Percentiles rank a stretch among this genome's conserved stretches.
Conservation (phyloP, 1,284 basidiomycete species). For the Bjerkandera adusta region DNA sequence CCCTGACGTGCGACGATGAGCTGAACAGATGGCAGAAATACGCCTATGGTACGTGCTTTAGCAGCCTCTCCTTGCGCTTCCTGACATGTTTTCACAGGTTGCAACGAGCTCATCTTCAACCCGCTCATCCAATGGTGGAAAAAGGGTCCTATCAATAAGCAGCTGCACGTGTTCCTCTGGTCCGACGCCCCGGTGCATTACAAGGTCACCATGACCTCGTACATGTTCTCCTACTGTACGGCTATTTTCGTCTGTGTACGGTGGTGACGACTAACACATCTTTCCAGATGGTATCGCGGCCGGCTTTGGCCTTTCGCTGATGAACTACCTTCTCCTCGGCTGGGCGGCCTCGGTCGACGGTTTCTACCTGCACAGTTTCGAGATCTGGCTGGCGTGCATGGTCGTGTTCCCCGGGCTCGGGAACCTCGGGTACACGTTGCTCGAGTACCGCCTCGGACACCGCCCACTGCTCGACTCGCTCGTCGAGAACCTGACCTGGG, state of each 20-base stretch:
- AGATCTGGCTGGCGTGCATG: slow-evolving; percentile 75
- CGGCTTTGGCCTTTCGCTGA: slow-evolving; percentile 58
- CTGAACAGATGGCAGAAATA: slow-evolving; percentile 88
- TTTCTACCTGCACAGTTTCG: slow-evolving; percentile 70
- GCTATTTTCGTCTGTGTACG: not conserved
- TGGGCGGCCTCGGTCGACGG: slow-evolving; percentile 58
- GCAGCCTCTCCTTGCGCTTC: slow-evolving; percentile 13
- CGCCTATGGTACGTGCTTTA: slow-evolving; percentile 59
- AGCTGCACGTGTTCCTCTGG: slow-evolving; percentile 76
- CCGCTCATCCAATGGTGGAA: slow-evolving; percentile 71
- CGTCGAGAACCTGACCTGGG: slow-evolving; percentile 69
- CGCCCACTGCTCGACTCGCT: slow-evolving; percentile 51
- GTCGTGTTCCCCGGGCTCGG: slow-evolving; percentile 75
- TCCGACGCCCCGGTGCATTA: slow-evolving; percentile 76
- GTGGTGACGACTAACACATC: not conserved
- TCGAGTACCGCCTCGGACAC: slow-evolving; percentile 77
- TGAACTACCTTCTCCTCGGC: slow-evolving; percentile 76
- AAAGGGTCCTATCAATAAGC: slow-evolving; percentile 74
- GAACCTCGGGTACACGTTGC: slow-evolving; percentile 66
- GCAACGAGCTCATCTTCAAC: slow-evolving; percentile 77
- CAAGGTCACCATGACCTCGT: slow-evolving; percentile 75
- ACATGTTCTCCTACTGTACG: slow-evolving; percentile 84
- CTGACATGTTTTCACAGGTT: slow-evolving; percentile 34
- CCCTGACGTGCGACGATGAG: slow-evolving; percentile 76
- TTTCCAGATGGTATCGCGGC: slow-evolving; percentile 77